Conservation (phyloP, 1,284 basidiomycete genomes). For the Pseudozyma hubeiensis region DNA sequence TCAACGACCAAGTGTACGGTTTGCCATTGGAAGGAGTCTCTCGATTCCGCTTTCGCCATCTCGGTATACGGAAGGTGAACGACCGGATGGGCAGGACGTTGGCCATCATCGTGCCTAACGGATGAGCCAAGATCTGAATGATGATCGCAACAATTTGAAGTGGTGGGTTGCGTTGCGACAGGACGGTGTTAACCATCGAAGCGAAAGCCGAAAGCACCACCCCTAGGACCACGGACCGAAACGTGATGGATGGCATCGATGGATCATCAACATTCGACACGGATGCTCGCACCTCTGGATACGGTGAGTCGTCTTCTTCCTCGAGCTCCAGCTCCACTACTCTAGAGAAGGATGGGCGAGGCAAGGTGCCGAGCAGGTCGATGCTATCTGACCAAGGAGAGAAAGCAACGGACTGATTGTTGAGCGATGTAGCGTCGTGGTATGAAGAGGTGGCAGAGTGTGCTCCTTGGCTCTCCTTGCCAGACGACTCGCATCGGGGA, state of each 20-base stretch:
- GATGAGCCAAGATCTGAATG: slow-evolving; percentile 56
- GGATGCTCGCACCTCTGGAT: slow-evolving; percentile 61
- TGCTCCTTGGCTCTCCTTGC: slow-evolving; percentile 10
- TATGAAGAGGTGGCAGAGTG: slow-evolving; percentile 13
- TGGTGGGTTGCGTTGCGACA: slow-evolving; percentile 59
- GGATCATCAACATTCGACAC: slow-evolving; percentile 65
- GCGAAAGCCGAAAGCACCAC: slow-evolving; percentile 49
- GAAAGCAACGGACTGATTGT: slow-evolving; percentile 1
- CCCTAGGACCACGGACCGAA: slow-evolving; percentile 59
- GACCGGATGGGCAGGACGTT: slow-evolving; percentile 47
- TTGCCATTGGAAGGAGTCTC: not conserved
- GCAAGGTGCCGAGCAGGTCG: slow-evolving; percentile 17
- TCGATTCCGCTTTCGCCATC: not conserved
- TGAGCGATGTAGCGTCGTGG: slow-evolving; percentile 7
- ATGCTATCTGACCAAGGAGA: slow-evolving; percentile 26
- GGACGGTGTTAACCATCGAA: slow-evolving; percentile 58
- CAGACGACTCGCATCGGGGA: slow-evolving; percentile 10
- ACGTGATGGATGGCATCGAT: slow-evolving; percentile 56
- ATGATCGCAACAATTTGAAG: slow-evolving; percentile 54
- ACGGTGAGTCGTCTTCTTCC: slow-evolving; percentile 61
- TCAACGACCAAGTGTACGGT: slow-evolving; percentile 39
- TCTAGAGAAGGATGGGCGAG: slow-evolving; percentile 14
- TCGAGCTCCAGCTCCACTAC: slow-evolving; percentile 44
- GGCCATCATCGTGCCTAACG: slow-evolving; percentile 50
- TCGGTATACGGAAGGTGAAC: slow-evolving; percentile 27